Percentiles rank a stretch among this genome's conserved stretches.
Evolutionary conservation across 1,284 basidiomycete species (phyloP).

Genomic region (Boletus sp.): DNA sequence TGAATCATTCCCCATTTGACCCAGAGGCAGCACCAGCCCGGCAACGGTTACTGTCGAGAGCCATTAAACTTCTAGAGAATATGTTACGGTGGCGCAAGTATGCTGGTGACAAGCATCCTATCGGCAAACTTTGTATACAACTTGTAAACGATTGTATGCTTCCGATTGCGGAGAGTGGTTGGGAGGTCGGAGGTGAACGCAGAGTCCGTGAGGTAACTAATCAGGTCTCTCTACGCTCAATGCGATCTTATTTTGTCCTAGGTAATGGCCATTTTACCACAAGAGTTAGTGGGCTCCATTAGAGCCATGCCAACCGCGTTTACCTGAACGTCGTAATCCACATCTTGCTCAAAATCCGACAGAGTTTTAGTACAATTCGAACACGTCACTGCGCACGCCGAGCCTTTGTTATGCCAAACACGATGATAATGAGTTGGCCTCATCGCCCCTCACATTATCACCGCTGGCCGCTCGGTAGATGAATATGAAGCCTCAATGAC

Average conservation of each 20-base stretch:
- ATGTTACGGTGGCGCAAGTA: constrained; percentile 75
- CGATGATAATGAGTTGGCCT: constrained; percentile 31
- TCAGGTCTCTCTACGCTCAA: constrained; percentile 1
- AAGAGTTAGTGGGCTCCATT: constrained; percentile 34
- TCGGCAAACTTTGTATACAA: constrained; percentile 53
- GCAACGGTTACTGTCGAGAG: constrained; percentile 63
- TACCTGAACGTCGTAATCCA: constrained; percentile 11
- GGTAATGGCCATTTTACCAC: constrained; percentile 45
- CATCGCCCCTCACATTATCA: constrained; percentile 34
- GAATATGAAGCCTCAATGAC: constrained; percentile 48
- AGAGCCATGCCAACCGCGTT: constrained; percentile 13
- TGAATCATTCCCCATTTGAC: constrained; percentile 59
- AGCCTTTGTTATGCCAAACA: constrained; percentile 13
- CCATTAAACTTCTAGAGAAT: constrained; percentile 71
- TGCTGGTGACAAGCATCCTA: constrained; percentile 57
- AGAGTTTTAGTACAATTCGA: constrained; percentile 1
- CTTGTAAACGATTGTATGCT: constrained; percentile 63
- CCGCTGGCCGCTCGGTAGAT: constrained; percentile 42
- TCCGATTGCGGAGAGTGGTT: constrained; percentile 70
- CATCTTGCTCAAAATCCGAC: neutral
- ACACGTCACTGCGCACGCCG: constrained; percentile 3
- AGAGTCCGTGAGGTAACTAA: constrained; percentile 56
- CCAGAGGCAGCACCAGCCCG: constrained; percentile 74
- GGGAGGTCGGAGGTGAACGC: constrained; percentile 85
- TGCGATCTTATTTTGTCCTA: constrained; percentile 25